phyloP scores from a whole-genome alignment of 352 stramenopile species.

The Albugo laibachii region DNA sequence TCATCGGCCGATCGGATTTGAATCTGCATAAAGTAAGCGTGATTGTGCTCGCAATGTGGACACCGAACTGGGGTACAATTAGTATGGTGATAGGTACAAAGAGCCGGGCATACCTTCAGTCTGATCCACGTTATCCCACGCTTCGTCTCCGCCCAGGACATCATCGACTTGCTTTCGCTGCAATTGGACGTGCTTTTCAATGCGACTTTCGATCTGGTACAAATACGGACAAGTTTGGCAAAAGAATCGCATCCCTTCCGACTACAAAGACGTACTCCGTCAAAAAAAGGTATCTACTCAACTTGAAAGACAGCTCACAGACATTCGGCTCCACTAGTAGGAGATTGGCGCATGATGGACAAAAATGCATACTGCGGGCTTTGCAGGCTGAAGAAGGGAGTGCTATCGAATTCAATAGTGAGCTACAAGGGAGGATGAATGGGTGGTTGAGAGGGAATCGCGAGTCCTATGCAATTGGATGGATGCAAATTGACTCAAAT shows the following conservation, averaged over 20 bases:
- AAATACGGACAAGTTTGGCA: slow-evolving; percentile 80
- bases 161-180: slow-evolving; percentile 97
- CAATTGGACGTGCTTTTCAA: slow-evolving; percentile 78
- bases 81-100: no score
- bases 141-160: slow-evolving; percentile 92
- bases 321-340: slow-evolving; percentile 65
- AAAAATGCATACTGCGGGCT: slow-evolving; percentile 84
- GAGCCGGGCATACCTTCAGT: slow-evolving; percentile 53
- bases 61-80: slow-evolving; percentile 48
- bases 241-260: slow-evolving; percentile 81
- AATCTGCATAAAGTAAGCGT: slow-evolving; percentile 99
- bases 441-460: no score
- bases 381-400: no score
- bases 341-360: slow-evolving; percentile 76
- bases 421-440: no score
- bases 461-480: no score
- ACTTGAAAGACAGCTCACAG: neutral
- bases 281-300: no score
- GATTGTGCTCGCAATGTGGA: slow-evolving; percentile 86
- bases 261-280: slow-evolving; percentile 10
- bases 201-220: slow-evolving; percentile 75
- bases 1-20: slow-evolving; percentile 98
- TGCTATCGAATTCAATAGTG: no score
- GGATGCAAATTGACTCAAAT: no score
- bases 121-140: slow-evolving; percentile 98